Percentiles rank a stretch among this genome's conserved stretches.
These are phyloP conservation scores for Raffaelea deltoideospora DNA, from an alignment of 2,329 filamentous ascomycete genomes.

Conservation along the genomic window DNA sequence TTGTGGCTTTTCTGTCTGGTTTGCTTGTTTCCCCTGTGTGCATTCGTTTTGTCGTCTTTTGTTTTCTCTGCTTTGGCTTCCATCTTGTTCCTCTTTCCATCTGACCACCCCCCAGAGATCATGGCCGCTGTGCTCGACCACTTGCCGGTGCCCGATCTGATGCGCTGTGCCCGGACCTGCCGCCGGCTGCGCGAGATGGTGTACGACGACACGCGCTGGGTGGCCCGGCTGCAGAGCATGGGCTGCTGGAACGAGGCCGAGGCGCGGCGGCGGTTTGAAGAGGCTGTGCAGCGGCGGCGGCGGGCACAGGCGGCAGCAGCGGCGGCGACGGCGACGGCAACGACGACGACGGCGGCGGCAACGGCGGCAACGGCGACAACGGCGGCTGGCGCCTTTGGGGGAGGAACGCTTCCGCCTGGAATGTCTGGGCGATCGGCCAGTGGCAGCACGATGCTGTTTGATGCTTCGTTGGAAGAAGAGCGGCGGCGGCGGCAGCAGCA, in stretches of 20 bases:
- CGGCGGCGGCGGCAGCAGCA: constrained; percentile 15
- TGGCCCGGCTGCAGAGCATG: constrained; percentile 72
- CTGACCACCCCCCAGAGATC: constrained; percentile 56
- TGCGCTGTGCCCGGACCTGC: constrained; percentile 72
- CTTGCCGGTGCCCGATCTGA: constrained; percentile 69
- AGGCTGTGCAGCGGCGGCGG: constrained; percentile 44
- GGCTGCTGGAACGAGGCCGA: constrained; percentile 84
- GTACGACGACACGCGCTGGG: constrained; percentile 94
- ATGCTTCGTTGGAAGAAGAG: constrained; percentile 54
- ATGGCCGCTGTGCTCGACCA: constrained; percentile 80
- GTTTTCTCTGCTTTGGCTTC: too few relatives aligned
- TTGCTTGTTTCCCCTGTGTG: too few relatives aligned
- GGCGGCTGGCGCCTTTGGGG: constrained; percentile 1
- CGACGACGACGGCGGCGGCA: constrained; percentile 4
- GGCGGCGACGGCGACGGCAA: constrained; percentile 23
- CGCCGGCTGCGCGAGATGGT: constrained; percentile 92
- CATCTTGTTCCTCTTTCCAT: not conserved
- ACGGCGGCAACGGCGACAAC: constrained; percentile 22
- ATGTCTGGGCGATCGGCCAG: too few relatives aligned
- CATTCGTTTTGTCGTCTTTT: too few relatives aligned
- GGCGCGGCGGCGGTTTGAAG: constrained; percentile 67
- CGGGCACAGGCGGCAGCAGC: constrained; percentile 27
- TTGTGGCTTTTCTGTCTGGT: not conserved
- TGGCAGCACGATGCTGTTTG: constrained; percentile 51
- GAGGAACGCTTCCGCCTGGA: too few relatives aligned